Conservation (phyloP, 768 basidiomycete genomes). For the Boletus rufocinnamomeus region DNA sequence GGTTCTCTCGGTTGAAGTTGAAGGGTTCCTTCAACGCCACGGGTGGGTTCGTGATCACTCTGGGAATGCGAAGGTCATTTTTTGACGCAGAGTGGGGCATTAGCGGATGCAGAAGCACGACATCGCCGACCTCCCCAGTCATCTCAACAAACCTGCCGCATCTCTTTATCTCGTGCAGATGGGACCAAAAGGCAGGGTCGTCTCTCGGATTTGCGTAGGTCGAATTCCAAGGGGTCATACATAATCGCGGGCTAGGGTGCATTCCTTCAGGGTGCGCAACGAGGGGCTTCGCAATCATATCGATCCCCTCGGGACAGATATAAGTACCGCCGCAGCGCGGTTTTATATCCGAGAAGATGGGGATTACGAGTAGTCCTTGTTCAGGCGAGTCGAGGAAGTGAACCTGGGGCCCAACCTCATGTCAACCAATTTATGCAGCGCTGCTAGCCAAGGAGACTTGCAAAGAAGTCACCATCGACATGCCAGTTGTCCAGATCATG, state of each 20-base stretch:
- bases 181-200: constrained; percentile 3
- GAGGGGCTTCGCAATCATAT: constrained; percentile 8
- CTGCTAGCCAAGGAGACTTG: background rate
- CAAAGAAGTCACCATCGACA: constrained; percentile 11
- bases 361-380: constrained; percentile 4
- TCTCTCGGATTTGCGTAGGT: constrained; percentile 5
- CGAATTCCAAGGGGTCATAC: constrained; percentile 9
- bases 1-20: constrained; percentile 32
- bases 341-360: constrained; percentile 14
- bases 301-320: constrained; percentile 7
- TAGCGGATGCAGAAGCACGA: constrained; percentile 47
- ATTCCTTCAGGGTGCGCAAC: constrained; percentile 6
- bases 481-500: constrained; percentile 6
- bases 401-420: background rate
- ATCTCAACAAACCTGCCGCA: constrained; percentile 2
- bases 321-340: constrained; percentile 4
- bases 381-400: constrained; percentile 18
- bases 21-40: constrained; percentile 57
- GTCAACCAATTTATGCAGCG: background rate
- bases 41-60: constrained; percentile 68
- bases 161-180: constrained; percentile 7
- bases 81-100: constrained; percentile 67
- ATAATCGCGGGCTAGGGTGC: background rate
- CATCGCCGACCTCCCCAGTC: constrained; percentile 10
- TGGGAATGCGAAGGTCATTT: constrained; percentile 55